Evolutionary conservation across 176 grass and related monocot species (phyloP).

Genomic region (Puya raimondii): DNA sequence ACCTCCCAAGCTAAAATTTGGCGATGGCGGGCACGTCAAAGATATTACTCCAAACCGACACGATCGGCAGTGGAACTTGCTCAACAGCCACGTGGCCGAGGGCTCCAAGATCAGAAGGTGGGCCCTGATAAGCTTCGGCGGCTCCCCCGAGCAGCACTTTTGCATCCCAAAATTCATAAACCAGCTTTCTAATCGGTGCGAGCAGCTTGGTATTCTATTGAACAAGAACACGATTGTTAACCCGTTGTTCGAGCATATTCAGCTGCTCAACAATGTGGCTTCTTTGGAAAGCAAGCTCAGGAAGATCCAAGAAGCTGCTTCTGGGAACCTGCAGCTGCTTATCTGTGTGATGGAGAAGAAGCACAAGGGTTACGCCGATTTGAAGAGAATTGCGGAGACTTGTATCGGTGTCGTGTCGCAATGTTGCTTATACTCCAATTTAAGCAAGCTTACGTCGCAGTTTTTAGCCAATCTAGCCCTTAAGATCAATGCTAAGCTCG

Average conservation of each 20-base stretch:
- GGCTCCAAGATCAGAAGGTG: constrained; percentile 65
- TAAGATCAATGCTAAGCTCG: constrained; percentile 89
- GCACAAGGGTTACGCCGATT: constrained; percentile 74
- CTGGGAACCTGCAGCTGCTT: constrained; percentile 69
- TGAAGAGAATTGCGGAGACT: constrained; percentile 88
- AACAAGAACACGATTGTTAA: constrained; percentile 58
- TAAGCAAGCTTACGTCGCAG: constrained; percentile 55
- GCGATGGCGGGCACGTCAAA: constrained; percentile 53
- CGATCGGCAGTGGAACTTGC: constrained; percentile 83
- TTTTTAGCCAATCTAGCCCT: constrained; percentile 77
- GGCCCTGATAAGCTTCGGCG: constrained; percentile 93
- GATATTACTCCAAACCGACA: constrained; percentile 71
- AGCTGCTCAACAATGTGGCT: constrained; percentile 63
- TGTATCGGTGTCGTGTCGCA: constrained; percentile 78
- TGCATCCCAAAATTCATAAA: constrained; percentile 66
- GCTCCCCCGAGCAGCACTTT: constrained; percentile 56
- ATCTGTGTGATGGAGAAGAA: constrained; percentile 83
- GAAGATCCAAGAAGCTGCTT: constrained; percentile 68
- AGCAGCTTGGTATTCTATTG: constrained; percentile 76
- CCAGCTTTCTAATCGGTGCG: constrained; percentile 60
- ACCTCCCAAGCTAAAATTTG: constrained; percentile 85
- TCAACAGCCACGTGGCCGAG: constrained; percentile 81
- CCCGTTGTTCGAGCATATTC: constrained; percentile 70
- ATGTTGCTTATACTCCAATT: constrained; percentile 89
- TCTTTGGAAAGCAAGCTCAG: constrained; percentile 63